A percentile compares a stretch with the other conserved stretches of the same genome.
These are phyloP conservation scores for Picea sitchensis DNA, from an alignment of 75 land plant genomes.

Conservation along the genomic window DNA sequence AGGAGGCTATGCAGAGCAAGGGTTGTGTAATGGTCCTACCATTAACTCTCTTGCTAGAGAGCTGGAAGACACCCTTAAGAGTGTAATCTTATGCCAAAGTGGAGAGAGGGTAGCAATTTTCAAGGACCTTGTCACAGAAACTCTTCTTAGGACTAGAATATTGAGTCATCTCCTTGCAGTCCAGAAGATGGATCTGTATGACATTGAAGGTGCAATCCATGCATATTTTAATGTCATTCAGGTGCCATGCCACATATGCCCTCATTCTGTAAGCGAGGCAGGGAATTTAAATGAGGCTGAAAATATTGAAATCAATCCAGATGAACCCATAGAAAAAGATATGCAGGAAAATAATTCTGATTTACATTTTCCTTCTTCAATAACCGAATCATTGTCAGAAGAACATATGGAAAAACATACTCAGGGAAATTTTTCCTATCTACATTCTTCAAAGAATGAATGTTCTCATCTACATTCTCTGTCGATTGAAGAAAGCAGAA, in stretches of 20 bases:
- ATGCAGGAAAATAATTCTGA: not conserved
- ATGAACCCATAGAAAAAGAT: not conserved
- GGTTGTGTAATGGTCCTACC: not conserved
- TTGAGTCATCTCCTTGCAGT: constrained; percentile 52
- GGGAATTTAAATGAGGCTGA: not conserved
- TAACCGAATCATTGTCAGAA: not conserved
- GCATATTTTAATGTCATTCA: constrained; percentile 60
- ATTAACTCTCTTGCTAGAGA: constrained; percentile 3
- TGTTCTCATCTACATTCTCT: constrained; percentile 46
- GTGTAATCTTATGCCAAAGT: constrained; percentile 27
- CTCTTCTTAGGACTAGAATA: constrained; percentile 40
- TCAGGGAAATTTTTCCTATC: not conserved
- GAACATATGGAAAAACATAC: not conserved
- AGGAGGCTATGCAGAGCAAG: constrained; percentile 34
- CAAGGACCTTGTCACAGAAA: constrained; percentile 60
- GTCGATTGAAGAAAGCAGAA: constrained; percentile 55
- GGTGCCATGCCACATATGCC: constrained; percentile 54
- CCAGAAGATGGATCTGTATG: constrained; percentile 78
- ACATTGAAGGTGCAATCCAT: constrained; percentile 96
- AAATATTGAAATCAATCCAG: not conserved
- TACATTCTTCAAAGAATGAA: not conserved
- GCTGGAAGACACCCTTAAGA: constrained; percentile 46
- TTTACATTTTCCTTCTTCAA: not conserved
- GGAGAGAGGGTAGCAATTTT: constrained; percentile 50
- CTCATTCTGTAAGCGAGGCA: constrained; percentile 12